Conservation (phyloP, 805 yeast genomes). For the Yamadazyma insecticola region DNA sequence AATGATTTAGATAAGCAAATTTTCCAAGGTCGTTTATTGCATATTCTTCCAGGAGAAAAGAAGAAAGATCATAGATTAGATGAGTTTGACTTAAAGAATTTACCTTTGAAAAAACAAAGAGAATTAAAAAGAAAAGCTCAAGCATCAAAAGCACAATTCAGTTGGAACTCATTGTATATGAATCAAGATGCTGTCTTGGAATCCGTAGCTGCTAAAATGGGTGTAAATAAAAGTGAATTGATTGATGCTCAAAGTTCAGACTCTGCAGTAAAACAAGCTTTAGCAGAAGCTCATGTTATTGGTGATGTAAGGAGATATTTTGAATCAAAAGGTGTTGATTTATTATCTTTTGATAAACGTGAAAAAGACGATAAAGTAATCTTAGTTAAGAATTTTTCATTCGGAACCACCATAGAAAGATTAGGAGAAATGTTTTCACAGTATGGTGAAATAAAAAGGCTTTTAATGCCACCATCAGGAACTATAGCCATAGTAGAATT, state of each 20-base stretch:
- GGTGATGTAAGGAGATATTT: constrained; percentile 87
- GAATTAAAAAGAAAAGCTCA: constrained; percentile 79
- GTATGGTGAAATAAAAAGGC: constrained; percentile 73
- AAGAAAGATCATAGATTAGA: constrained; percentile 81
- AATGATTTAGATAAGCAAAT: constrained; percentile 74
- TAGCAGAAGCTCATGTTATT: constrained; percentile 94
- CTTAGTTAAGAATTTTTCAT: constrained; percentile 86
- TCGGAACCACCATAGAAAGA: constrained; percentile 77
- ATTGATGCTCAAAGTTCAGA: constrained; percentile 82
- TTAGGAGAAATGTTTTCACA: constrained; percentile 75
- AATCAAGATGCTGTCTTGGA: constrained; percentile 89
- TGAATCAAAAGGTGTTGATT: constrained; percentile 80
- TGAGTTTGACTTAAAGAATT: constrained; percentile 84
- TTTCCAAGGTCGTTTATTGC: constrained; percentile 91
- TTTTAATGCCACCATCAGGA: constrained; percentile 94
- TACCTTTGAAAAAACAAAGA: constrained; percentile 88
- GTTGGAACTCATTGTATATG: constrained; percentile 93
- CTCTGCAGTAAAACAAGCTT: constrained; percentile 93
- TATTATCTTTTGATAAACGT: constrained; percentile 58
- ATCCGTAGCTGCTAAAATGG: constrained; percentile 80
- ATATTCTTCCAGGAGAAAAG: constrained; percentile 79
- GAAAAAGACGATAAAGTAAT: constrained; percentile 79
- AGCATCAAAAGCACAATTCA: constrained; percentile 82
- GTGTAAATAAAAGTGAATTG: constrained; percentile 75
- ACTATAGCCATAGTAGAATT: constrained; percentile 93